Evolutionary conservation across 2,329 filamentous ascomycete species (phyloP).

Genomic region (Phaeosphaeria sp.): DNA sequence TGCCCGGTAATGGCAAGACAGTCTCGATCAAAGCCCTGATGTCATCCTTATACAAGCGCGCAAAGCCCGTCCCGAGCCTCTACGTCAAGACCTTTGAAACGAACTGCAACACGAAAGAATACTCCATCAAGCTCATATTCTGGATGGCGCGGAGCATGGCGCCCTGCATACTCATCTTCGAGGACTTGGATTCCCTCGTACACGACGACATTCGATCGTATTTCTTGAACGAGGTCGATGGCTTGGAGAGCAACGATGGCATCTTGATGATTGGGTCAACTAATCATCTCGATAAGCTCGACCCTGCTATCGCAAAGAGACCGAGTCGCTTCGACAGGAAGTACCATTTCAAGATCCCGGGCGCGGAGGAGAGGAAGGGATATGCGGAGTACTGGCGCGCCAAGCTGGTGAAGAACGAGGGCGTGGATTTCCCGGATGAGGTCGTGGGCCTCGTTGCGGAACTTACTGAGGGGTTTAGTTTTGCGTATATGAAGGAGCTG

Average conservation of each 20-base stretch:
- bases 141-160: conserved; percentile 65
- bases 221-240: conserved; percentile 75
- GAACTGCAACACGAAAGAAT: conserved; percentile 62
- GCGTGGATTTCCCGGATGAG: conserved; percentile 47
- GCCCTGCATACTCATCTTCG: conserved; percentile 73
- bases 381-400: conserved; percentile 53
- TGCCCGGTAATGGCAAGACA: conserved; percentile 71
- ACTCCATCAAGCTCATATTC: conserved; percentile 44
- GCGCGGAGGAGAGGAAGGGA: conserved; percentile 36
- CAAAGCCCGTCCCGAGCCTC: conserved; percentile 59
- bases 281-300: conserved; percentile 67
- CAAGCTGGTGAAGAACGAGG: conserved; percentile 41
- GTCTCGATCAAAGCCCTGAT: conserved; percentile 73
- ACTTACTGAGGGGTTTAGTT: conserved; percentile 50
- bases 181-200: conserved; percentile 72
- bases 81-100: conserved; percentile 59
- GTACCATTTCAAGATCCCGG: conserved; percentile 52
- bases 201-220: conserved; percentile 66
- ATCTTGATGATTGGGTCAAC: conserved; percentile 72
- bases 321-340: conserved; percentile 55
- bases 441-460: conserved; percentile 41
- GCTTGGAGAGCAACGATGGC: conserved; percentile 70
- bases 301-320: conserved; percentile 63
- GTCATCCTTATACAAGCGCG: conserved; percentile 62
- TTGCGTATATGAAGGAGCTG: conserved; percentile 53